Base-by-base conservation (phyloP, 2,329 filamentous ascomycete genomes). In the Cyphellophora attinorum region DNA sequence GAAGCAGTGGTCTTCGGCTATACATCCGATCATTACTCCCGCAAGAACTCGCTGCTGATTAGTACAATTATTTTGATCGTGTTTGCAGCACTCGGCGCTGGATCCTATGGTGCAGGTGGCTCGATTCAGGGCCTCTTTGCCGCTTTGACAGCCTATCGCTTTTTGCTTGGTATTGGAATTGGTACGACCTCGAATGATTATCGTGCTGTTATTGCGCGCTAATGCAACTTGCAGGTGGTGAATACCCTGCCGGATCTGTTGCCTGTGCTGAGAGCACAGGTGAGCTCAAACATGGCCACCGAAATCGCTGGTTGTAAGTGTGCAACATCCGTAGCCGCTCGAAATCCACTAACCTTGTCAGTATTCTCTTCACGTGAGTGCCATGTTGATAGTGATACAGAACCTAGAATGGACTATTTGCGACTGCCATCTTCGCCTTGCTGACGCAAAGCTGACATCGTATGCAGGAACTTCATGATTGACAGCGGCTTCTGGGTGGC, bases 241-340 rank as follows among this genome's bases (percentile, higher is more conserved):
- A 59, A 57, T 58, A 59, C 37, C 61, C 62, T 18, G 58, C 31
- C n/a, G 88, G 88, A 3, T 84, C 76, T 39, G 88, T 95, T 1
- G 83, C 81, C 2, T 82, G 77, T 34, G 84, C 86, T 3, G 88
- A 95, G 59, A 81, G 80, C 4, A 88, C 81, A 0, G 83, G 84
- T 14, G 85, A 93, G 54, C 66, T 95, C 39, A 85, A 85, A 56
- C 58, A 62, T 11, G 88, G 88, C 8, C 80, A 81, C 11, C 70
- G 88, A n/a, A 89, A 95, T 54, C 70, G 81, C 25, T 93, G 85
- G 85, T 95, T 88, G n/a, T n/a, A n/a, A n/a, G n/a, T n/a, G n/a
- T n/a, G n/a, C n/a, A n/a, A n/a, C n/a, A n/a, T n/a, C n/a, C n/a
- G n/a, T n/a, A n/a, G n/a, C n/a, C n/a, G n/a, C n/a, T n/a, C n/a